phyloP scores from a whole-genome alignment of 306 rosid genomes.

The Boehmeria nivea region DNA sequence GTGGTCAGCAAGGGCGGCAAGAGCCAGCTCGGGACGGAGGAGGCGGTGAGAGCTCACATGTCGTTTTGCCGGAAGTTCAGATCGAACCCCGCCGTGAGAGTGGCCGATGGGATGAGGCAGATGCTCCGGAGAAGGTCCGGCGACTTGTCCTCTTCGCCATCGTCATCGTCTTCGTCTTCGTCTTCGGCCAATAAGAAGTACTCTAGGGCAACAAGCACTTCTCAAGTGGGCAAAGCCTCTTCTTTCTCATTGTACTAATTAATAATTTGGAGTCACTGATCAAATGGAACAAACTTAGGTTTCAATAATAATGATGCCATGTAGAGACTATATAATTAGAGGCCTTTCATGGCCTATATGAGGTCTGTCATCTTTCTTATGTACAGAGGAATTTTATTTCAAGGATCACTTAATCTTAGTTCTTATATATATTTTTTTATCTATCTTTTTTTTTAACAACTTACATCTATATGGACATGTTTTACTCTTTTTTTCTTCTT shows the following conservation, averaged over 20 bases:
- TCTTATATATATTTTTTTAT: neutral
- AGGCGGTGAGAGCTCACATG: constrained; percentile 97
- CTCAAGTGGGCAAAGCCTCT: constrained; percentile 76
- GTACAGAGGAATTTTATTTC: constrained; percentile 34
- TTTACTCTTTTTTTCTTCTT: constrained; percentile 10
- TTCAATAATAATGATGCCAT: constrained; percentile 23
- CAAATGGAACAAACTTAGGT: too few species aligned
- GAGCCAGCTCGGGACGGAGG: constrained; percentile 57
- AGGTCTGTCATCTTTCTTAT: constrained; percentile 24
- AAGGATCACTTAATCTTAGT: neutral
- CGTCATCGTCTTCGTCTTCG: constrained; percentile 27
- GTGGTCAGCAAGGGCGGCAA: constrained; percentile 58
- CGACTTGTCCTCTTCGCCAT: constrained; percentile 42
- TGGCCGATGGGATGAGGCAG: constrained; percentile 96
- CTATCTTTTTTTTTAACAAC: too few species aligned
- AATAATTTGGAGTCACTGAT: neutral
- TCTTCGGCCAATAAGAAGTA: constrained; percentile 54
- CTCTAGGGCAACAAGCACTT: constrained; percentile 52
- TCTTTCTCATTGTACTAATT: constrained; percentile 42
- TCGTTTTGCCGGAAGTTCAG: constrained; percentile 84
- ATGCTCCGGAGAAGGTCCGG: constrained; percentile 84
- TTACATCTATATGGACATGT: too few species aligned
- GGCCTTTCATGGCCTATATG: constrained; percentile 17
- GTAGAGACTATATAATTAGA: too few species aligned
- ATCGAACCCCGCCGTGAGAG: constrained; percentile 83